Base-by-base conservation (phyloP, 164 flowering plant genomes). In the Aristolochia contorta region DNA sequence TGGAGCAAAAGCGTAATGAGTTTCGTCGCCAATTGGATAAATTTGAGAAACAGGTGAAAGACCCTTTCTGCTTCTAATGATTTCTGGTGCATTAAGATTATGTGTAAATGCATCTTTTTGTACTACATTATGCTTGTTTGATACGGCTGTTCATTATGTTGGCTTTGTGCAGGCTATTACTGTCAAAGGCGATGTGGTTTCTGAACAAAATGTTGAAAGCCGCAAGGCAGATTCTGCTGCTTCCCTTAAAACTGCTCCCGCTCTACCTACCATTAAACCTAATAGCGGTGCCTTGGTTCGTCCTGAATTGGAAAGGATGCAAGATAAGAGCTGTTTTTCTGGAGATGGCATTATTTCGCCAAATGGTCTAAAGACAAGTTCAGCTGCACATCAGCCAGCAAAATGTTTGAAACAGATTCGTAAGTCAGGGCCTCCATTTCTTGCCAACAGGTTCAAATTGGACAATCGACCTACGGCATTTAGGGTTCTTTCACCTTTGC, bases 401-500 rank as follows among this genome's bases (percentile, higher is more conserved):
- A 58, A 66, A n/a, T 77, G 57, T 62, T 61, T 67, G 65, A 86
- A 78, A 75, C 84, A 70, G 47, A 67, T 68, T 75, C 82, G 65
- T 64, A 76, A 77, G n/a, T 57, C 71, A 50, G 66, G 76, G 47
- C 56, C 80, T 59, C 74, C 85, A 15, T 72, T 73, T 72, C 59
- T 24, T 33, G 64, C 65, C 53, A 82, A 83, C 63, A 77, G 85
- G 69, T 85, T 81, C 77, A 92, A 86, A 69, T 73, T 89, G 76
- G 97, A 89, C 73, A 86, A 89, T 71, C 93, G 90, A 19, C 87
- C 97, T 32, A 82, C 86, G 2, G 32, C 81, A 62, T 89, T 92
- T 67, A 83, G 67, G 73, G 70, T 89, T 61, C 60, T 74, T 63
- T 79, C 96, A 1, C 96, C 98, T 65, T 70, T 90, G 56, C 98